phyloP scores from a whole-genome alignment of 2,329 filamentous ascomycete species.

The Fusarium zealandicum region DNA sequence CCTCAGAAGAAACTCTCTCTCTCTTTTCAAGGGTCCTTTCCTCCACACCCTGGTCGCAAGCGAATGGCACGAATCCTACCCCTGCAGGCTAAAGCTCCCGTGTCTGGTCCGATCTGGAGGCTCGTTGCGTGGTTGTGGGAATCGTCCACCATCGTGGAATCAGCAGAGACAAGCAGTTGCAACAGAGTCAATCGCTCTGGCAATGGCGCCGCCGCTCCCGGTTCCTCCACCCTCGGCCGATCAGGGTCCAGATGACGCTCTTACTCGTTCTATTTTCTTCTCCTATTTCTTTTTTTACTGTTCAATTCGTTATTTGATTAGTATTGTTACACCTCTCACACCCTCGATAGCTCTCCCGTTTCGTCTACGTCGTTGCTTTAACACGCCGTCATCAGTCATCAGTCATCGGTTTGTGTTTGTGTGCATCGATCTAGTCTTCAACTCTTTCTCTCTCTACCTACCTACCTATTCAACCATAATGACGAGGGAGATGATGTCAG shows the following conservation, averaged over 20 bases:
- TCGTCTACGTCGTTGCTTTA: conserved; percentile 2
- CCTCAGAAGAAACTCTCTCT: neutral
- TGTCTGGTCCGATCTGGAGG: conserved; percentile 41
- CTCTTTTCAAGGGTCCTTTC: conserved; percentile 1
- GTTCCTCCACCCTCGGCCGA: conserved; percentile 11
- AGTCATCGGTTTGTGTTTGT: neutral
- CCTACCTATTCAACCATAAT: neutral
- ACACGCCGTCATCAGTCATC: neutral
- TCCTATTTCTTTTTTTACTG: neutral
- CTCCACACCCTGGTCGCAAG: neutral
- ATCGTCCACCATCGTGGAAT: conserved; percentile 31
- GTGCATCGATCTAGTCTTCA: neutral
- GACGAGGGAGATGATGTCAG: conserved; percentile 5
- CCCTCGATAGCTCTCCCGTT: neutral
- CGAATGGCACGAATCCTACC: conserved; percentile 18
- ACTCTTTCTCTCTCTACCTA: neutral
- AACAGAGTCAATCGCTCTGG: neutral
- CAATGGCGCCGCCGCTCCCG: conserved; percentile 6
- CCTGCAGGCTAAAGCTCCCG: conserved; percentile 33
- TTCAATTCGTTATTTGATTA: neutral
- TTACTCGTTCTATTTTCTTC: neutral
- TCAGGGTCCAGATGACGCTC: conserved; percentile 18
- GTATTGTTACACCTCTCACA: neutral
- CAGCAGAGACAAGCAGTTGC: neutral
- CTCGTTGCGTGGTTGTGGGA: conserved; percentile 26